Conservation (phyloP, 805 yeast genomes). For the Lipomyces kockii region DNA sequence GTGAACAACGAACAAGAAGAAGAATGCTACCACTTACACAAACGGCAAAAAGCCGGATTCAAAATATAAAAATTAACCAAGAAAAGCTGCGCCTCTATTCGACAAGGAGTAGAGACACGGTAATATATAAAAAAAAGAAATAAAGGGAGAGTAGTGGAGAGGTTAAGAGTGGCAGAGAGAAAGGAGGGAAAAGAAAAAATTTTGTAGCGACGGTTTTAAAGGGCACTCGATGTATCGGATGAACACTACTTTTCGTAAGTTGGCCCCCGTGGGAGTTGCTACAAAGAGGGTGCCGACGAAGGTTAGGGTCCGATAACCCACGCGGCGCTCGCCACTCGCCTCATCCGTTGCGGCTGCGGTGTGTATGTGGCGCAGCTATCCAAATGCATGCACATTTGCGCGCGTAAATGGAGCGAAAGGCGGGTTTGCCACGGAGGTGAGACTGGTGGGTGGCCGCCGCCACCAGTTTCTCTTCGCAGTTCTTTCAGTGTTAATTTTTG, state of each 20-base stretch:
- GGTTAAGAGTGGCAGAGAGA: background rate
- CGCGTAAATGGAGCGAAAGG: background rate
- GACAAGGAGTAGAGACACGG: slow-evolving; percentile 11
- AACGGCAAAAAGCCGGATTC: slow-evolving; percentile 2
- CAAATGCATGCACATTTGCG: background rate
- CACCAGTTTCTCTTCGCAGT: background rate
- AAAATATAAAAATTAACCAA: slow-evolving; percentile 1
- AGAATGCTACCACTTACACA: background rate
- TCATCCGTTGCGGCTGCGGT: background rate
- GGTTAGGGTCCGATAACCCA: slow-evolving; percentile 3
- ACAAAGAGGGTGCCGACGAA: background rate
- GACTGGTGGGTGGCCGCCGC: background rate
- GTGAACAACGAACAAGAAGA: background rate
- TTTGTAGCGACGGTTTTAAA: background rate
- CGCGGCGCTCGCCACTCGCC: background rate
- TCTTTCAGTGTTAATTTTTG: background rate
- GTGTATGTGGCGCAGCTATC: background rate
- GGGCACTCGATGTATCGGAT: background rate
- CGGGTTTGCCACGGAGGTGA: background rate
- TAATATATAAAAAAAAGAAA: slow-evolving; percentile 9
- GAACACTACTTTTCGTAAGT: background rate
- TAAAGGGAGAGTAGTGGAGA: slow-evolving; percentile 3
- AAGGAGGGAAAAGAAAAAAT: slow-evolving; percentile 17
- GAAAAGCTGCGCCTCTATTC: slow-evolving; percentile 10
- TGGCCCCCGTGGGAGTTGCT: background rate